Percentiles rank a stretch among this genome's conserved stretches.
Evolutionary conservation across 108 stramenopile species (phyloP).

Genomic region (Aurantiochytrium sp.): DNA sequence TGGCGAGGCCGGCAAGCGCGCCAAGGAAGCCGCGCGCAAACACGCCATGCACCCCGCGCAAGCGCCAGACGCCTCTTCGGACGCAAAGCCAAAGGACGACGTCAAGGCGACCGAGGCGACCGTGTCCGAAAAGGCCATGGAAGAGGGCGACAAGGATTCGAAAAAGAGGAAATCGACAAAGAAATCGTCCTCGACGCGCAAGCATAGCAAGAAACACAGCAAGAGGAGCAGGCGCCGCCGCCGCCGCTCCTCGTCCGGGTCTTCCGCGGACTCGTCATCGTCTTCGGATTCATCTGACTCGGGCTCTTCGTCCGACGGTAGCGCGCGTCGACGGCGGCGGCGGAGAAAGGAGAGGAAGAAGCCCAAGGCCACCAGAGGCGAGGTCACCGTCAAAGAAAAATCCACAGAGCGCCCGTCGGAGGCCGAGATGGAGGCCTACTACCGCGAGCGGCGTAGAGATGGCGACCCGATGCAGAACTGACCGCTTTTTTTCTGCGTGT

Average conservation of each 20-base stretch:
- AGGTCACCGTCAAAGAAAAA: too few relatives aligned
- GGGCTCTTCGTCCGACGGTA: background rate
- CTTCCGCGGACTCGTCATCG: too few relatives aligned
- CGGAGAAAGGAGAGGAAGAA: background rate
- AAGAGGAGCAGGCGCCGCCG: background rate
- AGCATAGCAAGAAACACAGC: background rate
- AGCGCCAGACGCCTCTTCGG: background rate
- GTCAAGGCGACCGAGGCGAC: background rate
- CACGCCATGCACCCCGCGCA: background rate
- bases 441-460: background rate
- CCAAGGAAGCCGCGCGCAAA: background rate
- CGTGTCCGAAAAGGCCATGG: background rate
- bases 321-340: background rate
- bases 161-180: background rate
- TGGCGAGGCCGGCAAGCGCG: slow-evolving; percentile 73
- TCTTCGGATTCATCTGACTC: background rate
- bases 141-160: background rate
- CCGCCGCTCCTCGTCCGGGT: too few relatives aligned
- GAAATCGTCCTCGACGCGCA: too few relatives aligned
- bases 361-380: too few relatives aligned
- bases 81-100: background rate
- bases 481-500: too few relatives aligned
- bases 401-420: too few relatives aligned
- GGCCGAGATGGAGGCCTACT: background rate
- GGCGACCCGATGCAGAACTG: slow-evolving; percentile 5